Evolutionary conservation across 768 basidiomycete species (phyloP), one percentile per base, ranked within the genome.

Genomic region (Russula olivacea): DNA sequence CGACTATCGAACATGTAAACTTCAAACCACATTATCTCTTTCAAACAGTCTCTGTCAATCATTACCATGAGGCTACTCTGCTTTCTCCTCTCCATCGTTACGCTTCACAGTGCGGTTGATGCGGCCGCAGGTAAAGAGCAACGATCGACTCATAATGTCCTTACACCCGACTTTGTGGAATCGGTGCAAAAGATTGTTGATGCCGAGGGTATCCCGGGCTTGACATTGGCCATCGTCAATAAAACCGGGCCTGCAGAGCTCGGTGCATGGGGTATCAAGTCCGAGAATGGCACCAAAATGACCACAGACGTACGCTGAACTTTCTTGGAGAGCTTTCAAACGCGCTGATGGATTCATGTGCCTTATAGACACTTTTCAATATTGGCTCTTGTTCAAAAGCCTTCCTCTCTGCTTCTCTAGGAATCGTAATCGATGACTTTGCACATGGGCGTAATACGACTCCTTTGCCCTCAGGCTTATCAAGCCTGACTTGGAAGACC

Each of bases 371-470:
- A 0, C 58, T 79, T 32, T 77, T 78, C 61, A 63, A 67, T 43
- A 67, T 77, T 43, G 77, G 68, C 2, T 78, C 76, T 0, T 72
- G 73, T 28, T 77, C 76, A 9, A 76, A 79, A 50, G 76, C 76
- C 6, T 79, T 80, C 69, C 68, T 78, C 7, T 69, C 72, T 2
- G 73, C 71, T 0, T 72, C 77, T 1, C 54, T 79, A 1, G 78
- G 79, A 4, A 72, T 80, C 14, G 71, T 80, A 25, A 75, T 79
- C 52, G 74, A 77, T 30, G 78, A 78, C 64, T 79, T 75, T 64
- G 71, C 70, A 15, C 60, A 69, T 14, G 72, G 76, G 3, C 69
- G 66, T 25, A 78, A 77, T 47, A 62, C 66, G 7, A 75, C 77
- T 0, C 69, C 70, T 8, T 71, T 79, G 2, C 78, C 78, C 0